A percentile compares a stretch with the other conserved stretches of the same genome.
Conservation (phyloP, 108 stramenopile genomes). For the Skeletonema menzelii region DNA sequence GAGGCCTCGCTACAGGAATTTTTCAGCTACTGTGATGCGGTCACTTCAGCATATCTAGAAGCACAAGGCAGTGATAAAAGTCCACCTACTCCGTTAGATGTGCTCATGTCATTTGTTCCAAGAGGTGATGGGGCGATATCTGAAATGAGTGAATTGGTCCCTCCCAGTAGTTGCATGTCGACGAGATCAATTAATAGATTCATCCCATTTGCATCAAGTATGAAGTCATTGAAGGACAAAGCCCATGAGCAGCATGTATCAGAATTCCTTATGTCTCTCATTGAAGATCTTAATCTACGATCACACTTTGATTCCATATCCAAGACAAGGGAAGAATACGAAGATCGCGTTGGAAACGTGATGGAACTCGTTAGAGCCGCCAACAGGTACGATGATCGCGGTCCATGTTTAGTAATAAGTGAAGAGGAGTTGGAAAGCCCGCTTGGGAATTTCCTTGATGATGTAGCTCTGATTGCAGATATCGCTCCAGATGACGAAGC, state of each 20-base stretch:
- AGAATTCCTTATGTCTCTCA: slow-evolving; percentile 49
- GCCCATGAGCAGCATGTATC: slow-evolving; percentile 44
- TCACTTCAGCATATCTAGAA: slow-evolving; percentile 35
- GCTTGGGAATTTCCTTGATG: slow-evolving; percentile 72
- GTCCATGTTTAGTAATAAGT: slow-evolving; percentile 43
- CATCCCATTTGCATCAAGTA: slow-evolving; percentile 56
- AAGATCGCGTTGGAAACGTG: slow-evolving; percentile 68
- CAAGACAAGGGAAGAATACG: slow-evolving; percentile 68
- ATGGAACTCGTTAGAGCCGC: slow-evolving; percentile 69
- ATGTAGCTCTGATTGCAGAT: slow-evolving; percentile 78
- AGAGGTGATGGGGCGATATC: slow-evolving; percentile 10
- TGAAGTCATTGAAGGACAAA: slow-evolving; percentile 46
- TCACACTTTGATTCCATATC: slow-evolving; percentile 73
- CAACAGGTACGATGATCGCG: slow-evolving; percentile 55
- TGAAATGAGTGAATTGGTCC: slow-evolving; percentile 18
- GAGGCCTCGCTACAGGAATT: slow-evolving; percentile 63
- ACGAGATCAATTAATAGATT: slow-evolving; percentile 67
- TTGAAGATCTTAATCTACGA: slow-evolving; percentile 58
- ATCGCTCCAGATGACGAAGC: slow-evolving; percentile 54
- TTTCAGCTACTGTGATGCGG: slow-evolving; percentile 57
- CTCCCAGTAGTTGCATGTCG: slow-evolving; percentile 46
- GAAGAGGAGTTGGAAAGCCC: slow-evolving; percentile 42
- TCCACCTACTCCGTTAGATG: slow-evolving; percentile 62
- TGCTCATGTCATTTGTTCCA: slow-evolving; percentile 56
- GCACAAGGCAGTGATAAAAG: slow-evolving; percentile 7